Percentiles rank a stretch among this genome's conserved stretches.
Conservation (phyloP, 1,284 basidiomycete species). For the Wolfiporia cocos region DNA sequence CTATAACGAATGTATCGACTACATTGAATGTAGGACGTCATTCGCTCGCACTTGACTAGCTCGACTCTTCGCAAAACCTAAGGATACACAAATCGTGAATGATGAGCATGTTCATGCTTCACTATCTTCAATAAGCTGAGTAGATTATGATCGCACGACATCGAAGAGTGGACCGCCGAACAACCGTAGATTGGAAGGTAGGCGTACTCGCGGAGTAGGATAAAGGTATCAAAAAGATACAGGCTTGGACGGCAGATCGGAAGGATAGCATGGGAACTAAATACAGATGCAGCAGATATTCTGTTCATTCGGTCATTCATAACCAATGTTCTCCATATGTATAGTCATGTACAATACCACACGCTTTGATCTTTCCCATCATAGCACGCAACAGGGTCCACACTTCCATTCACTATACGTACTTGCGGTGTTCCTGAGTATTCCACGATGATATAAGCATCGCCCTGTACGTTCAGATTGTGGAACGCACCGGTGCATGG, state of each 20-base stretch:
- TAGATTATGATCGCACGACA: no score
- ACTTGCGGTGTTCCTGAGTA: constrained; percentile 30
- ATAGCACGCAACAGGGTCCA: no score
- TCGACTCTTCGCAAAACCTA: constrained; percentile 36
- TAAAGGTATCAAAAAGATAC: constrained; percentile 13
- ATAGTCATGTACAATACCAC: no score
- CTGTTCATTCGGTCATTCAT: no score
- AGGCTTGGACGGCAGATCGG: constrained; percentile 15
- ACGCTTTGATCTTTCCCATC: no score
- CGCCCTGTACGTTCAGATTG: neutral
- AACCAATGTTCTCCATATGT: no score
- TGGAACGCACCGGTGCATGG: constrained; percentile 63
- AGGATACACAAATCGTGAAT: constrained; percentile 35
- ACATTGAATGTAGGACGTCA: constrained; percentile 36
- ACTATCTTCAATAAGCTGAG: no score
- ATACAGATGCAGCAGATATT: no score
- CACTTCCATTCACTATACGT: no score
- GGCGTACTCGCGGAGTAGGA: constrained; percentile 17
- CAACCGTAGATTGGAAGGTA: constrained; percentile 25
- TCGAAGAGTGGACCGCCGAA: constrained; percentile 31
- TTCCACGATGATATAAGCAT: neutral
- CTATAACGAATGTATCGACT: no score
- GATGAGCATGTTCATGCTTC: constrained; percentile 24
- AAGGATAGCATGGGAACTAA: neutral
- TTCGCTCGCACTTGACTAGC: constrained; percentile 42